These are phyloP conservation scores for Coprinopsis sp. DNA, from an alignment of 768 basidiomycete species.

Conservation along the genomic window DNA sequence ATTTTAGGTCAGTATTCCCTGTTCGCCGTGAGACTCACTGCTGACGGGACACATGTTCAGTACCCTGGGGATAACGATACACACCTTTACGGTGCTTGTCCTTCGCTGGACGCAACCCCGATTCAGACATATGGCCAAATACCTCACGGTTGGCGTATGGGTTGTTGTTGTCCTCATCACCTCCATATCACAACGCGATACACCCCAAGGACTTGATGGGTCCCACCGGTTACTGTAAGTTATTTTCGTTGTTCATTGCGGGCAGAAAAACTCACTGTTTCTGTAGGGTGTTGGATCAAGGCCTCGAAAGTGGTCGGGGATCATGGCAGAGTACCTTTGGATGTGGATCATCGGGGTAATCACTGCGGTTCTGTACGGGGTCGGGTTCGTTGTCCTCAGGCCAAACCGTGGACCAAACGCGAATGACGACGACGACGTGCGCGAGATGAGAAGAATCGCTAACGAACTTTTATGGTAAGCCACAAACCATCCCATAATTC, in stretches of 20 bases:
- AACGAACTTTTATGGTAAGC: slow-evolving; percentile 5
- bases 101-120: slow-evolving; percentile 6
- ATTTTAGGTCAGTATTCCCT: neutral
- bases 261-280: neutral
- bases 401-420: no score
- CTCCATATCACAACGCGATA: neutral
- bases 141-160: slow-evolving; percentile 1
- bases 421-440: neutral
- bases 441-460: neutral
- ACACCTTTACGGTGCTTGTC: slow-evolving; percentile 7
- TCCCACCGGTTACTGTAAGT: slow-evolving; percentile 6
- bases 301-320: neutral
- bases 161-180: slow-evolving; percentile 1
- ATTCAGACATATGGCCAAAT: slow-evolving; percentile 3
- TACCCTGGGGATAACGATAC: slow-evolving; percentile 3
- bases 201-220: slow-evolving; percentile 1
- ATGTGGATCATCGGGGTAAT: slow-evolving; percentile 9
- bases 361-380: slow-evolving; percentile 1
- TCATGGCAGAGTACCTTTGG: slow-evolving; percentile 7
- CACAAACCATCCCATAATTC: neutral
- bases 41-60: neutral
- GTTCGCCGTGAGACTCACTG: neutral
- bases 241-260: neutral
- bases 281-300: slow-evolving; percentile 10
- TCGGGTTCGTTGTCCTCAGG: slow-evolving; percentile 4